phyloP scores from a whole-genome alignment of 75 land plant genomes.

The Pinus tabuliformis region DNA sequence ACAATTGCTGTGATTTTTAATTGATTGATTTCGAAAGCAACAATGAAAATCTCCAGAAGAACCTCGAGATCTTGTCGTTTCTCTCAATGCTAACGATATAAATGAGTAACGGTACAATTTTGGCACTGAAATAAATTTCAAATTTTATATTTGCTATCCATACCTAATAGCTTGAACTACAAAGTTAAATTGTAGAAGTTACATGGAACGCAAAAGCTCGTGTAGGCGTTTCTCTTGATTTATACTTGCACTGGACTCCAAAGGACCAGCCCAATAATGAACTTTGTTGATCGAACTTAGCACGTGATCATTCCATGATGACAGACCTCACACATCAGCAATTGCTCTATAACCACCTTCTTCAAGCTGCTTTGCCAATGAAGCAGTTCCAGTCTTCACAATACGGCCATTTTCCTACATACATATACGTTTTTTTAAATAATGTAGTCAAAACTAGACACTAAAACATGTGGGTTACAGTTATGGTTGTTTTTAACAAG shows the following conservation, averaged over 20 bases:
- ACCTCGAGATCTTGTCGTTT: neutral
- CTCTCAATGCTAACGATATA: neutral
- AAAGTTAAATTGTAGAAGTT: neutral
- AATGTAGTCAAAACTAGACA: neutral
- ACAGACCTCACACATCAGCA: constrained; percentile 14
- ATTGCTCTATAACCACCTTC: constrained; percentile 73
- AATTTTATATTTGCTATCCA: neutral
- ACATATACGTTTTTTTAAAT: neutral
- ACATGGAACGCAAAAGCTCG: neutral
- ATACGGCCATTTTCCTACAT: constrained; percentile 88
- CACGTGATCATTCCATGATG: neutral
- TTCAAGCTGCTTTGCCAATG: constrained; percentile 74
- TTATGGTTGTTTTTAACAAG: neutral
- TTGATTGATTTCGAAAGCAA: too few relatives aligned
- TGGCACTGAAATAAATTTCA: neutral
- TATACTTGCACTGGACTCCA: constrained; percentile 1
- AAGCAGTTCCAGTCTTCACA: constrained; percentile 80
- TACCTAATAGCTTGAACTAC: neutral
- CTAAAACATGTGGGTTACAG: neutral
- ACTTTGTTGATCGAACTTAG: neutral
- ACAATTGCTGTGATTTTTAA: too few relatives aligned
- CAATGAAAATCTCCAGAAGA: neutral
- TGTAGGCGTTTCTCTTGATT: too few relatives aligned
- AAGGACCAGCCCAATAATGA: neutral
- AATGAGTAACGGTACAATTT: neutral